phyloP scores from a whole-genome alignment of 345 rosid species.

The Eutrema yunnanense region DNA sequence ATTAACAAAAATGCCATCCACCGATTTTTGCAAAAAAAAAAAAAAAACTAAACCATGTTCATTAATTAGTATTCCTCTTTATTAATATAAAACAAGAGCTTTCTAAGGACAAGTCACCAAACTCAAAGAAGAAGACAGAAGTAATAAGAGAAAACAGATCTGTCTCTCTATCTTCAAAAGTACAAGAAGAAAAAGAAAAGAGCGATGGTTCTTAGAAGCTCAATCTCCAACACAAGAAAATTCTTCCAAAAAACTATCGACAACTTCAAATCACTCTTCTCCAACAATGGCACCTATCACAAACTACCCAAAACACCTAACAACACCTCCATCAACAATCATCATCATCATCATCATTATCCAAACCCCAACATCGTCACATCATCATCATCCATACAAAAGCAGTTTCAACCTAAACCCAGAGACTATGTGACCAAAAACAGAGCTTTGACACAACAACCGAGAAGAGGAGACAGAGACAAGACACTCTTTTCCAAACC shows the following conservation, averaged over 20 bases:
- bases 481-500: slow-evolving; percentile 19
- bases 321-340: slow-evolving; percentile 20
- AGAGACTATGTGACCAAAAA: slow-evolving; percentile 8
- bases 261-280: slow-evolving; percentile 51
- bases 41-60: background rate
- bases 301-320: slow-evolving; percentile 55
- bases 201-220: slow-evolving; percentile 49
- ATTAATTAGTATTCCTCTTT: background rate
- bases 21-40: background rate
- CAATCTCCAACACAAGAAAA: slow-evolving; percentile 54
- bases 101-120: slow-evolving; percentile 17
- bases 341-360: slow-evolving; percentile 8
- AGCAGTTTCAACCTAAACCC: slow-evolving; percentile 24
- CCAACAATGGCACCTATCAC: slow-evolving; percentile 34
- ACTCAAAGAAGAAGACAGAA: slow-evolving; percentile 13
- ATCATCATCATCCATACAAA: slow-evolving; percentile 2
- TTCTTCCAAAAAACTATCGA: slow-evolving; percentile 52
- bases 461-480: slow-evolving; percentile 18
- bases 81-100: background rate
- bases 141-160: background rate
- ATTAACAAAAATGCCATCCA: background rate
- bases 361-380: slow-evolving; percentile 6
- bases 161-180: background rate
- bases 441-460: background rate
- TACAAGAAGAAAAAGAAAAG: background rate